Conservation (phyloP, 2,329 filamentous ascomycete species). For the Fusarium mexicanum region DNA sequence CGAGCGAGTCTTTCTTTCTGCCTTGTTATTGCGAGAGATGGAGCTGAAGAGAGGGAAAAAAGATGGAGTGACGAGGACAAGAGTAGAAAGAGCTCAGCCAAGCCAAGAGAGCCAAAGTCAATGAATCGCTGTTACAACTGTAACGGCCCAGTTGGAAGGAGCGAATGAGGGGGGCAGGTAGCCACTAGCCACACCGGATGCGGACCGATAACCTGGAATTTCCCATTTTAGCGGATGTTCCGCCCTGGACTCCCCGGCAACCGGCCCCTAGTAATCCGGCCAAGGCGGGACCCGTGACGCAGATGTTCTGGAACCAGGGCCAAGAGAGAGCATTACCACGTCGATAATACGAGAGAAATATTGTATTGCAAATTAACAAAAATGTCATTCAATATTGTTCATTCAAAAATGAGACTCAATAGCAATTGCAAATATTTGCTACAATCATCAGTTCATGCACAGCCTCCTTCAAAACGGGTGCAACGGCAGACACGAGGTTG, state of each 20-base stretch:
- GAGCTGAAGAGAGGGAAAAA: conserved; percentile 9
- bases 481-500: conserved; percentile 34
- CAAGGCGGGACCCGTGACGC: conserved; percentile 29
- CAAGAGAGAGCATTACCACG: neutral
- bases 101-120: conserved; percentile 2
- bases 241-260: conserved; percentile 36
- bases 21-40: conserved; percentile 16
- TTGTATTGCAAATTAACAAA: neutral
- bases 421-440: neutral
- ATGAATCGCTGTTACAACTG: conserved; percentile 39
- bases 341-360: neutral
- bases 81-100: conserved; percentile 1
- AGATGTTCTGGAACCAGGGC: conserved; percentile 24
- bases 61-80: conserved; percentile 19
- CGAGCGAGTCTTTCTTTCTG: neutral
- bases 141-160: conserved; percentile 35
- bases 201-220: conserved; percentile 34
- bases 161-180: conserved; percentile 30
- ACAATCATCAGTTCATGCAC: neutral
- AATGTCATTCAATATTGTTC: neutral
- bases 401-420: neutral
- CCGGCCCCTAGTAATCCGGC: conserved; percentile 16
- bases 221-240: conserved; percentile 36
- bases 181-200: conserved; percentile 40
- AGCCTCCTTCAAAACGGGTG: conserved; percentile 21